Evolutionary conservation across 768 basidiomycete species (phyloP).

Genomic region (Mycena albidolilacea): DNA sequence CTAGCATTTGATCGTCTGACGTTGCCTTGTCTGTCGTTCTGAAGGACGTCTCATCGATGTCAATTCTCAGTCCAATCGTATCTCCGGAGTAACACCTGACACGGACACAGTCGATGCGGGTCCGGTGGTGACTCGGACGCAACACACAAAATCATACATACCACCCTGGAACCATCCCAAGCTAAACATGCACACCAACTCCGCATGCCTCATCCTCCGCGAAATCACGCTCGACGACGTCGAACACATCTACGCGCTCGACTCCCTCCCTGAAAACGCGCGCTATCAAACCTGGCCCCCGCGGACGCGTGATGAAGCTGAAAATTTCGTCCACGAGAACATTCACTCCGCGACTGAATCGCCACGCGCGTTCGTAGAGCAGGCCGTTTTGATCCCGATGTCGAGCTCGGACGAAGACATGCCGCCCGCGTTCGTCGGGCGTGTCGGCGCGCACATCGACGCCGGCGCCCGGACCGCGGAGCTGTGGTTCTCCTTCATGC

Average conservation of each 20-base stretch:
- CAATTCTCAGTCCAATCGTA: background rate
- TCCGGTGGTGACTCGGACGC: conserved; percentile 21
- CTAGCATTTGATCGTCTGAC: background rate
- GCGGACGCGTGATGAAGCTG: conserved; percentile 7
- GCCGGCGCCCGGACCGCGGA: conserved; percentile 10
- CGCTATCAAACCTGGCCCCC: conserved; percentile 21
- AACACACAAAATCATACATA: background rate
- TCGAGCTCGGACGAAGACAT: no score
- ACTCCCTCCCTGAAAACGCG: conserved; percentile 17
- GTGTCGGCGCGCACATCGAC: conserved; percentile 14
- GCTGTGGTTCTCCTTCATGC: conserved; percentile 26
- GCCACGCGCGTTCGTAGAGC: conserved; percentile 14
- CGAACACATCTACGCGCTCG: conserved; percentile 12
- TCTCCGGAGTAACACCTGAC: background rate
- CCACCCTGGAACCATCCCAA: background rate
- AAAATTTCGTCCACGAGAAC: background rate
- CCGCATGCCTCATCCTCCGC: conserved; percentile 18
- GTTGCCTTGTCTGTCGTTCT: background rate
- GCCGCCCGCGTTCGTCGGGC: conserved; percentile 13
- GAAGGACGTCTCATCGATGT: background rate
- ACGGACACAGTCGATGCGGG: background rate
- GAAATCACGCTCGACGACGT: conserved; percentile 11
- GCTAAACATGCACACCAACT: conserved; percentile 8
- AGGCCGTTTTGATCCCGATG: conserved; percentile 7
- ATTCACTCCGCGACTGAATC: background rate